Evolutionary conservation across 345 rosid species (phyloP), one percentile per base, ranked within the genome.

Genomic region (Alliaria petiolata): DNA sequence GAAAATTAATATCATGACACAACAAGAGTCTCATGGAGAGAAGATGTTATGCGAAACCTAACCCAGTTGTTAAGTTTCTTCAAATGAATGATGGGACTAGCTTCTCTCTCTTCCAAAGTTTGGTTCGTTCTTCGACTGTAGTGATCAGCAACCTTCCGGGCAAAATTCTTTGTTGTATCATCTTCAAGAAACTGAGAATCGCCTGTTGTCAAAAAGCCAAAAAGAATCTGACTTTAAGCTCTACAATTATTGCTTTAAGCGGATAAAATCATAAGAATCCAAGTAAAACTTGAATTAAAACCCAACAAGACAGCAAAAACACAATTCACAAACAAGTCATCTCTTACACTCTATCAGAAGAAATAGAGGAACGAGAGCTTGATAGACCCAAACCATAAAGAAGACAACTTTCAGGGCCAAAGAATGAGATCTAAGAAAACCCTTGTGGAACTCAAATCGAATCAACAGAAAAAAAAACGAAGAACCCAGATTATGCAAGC

Each of bases 31-130:
- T 3, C 36, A 13, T 34, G 33, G 31, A 51, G 26, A 61, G n/a
- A 60, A 63, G 45, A 74, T 38, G 20, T 38, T 33, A 74, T 38
- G 40, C n/a, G 69, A 19, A 4, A 65, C 79, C 8, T 22, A 55
- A 95, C 99, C 99, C 99, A 91, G 40, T 91, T 91, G 80, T 95
- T 95, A 44, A 95, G 93, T 77, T 91, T 95, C 78, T 95, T 95
- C 72, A 91, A 79, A 81, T 95, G 99, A 67, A 91, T 95, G 66
- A 91, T 91, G 25, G 98, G 99, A 83, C 95, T 95, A 12, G 97
- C 95, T 88, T 95, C 99, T 77, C 98, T 82, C 80, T 95, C 95
- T 83, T 91, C 99, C 66, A 95, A 74, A 43, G 97, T 91, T 79
- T 91, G 96, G 77, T 95, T 95, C 2, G 96, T 91, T 82, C 99